Percentiles rank a stretch among this genome's conserved stretches.
phyloP scores from a whole-genome alignment of 1,284 basidiomycete species.

The Apiotrichum gamsii region DNA sequence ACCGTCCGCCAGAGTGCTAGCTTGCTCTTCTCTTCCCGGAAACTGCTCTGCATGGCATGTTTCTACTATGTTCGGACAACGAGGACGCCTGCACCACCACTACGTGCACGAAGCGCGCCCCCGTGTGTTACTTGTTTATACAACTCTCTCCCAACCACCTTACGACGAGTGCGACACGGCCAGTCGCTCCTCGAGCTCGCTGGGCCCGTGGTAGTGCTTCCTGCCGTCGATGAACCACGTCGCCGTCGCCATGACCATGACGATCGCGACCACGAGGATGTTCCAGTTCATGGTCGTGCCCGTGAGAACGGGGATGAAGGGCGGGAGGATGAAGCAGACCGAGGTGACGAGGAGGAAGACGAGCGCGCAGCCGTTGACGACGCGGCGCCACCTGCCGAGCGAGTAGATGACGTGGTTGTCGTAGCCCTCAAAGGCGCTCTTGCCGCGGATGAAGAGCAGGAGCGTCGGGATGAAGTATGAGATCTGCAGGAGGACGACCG shows the following conservation, averaged over 20 bases:
- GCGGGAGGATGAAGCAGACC: slow-evolving; percentile 52
- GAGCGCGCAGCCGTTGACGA: slow-evolving; percentile 43
- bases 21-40: no score
- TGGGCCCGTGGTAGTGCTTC: slow-evolving; percentile 43
- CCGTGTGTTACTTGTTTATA: no score
- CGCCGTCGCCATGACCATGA: slow-evolving; percentile 32
- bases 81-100: no score
- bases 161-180: no score
- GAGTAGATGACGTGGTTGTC: slow-evolving; percentile 29
- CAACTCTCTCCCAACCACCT: no score
- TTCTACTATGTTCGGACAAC: no score
- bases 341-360: slow-evolving; percentile 47
- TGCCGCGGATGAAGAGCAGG: slow-evolving; percentile 46
- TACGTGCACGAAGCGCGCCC: no score
- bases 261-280: slow-evolving; percentile 37
- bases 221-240: slow-evolving; percentile 45
- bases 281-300: slow-evolving; percentile 49
- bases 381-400: slow-evolving; percentile 35
- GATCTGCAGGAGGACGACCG: slow-evolving; percentile 1
- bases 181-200: slow-evolving; percentile 33
- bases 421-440: slow-evolving; percentile 36
- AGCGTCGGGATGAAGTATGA: slow-evolving; percentile 11
- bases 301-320: slow-evolving; percentile 42
- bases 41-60: no score
- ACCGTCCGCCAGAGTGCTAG: no score